A percentile compares a stretch with the other conserved stretches of the same genome.
These are phyloP conservation scores for Clarireedia sp. DNA, from an alignment of 2,329 filamentous ascomycete genomes.

Conservation along the genomic window DNA sequence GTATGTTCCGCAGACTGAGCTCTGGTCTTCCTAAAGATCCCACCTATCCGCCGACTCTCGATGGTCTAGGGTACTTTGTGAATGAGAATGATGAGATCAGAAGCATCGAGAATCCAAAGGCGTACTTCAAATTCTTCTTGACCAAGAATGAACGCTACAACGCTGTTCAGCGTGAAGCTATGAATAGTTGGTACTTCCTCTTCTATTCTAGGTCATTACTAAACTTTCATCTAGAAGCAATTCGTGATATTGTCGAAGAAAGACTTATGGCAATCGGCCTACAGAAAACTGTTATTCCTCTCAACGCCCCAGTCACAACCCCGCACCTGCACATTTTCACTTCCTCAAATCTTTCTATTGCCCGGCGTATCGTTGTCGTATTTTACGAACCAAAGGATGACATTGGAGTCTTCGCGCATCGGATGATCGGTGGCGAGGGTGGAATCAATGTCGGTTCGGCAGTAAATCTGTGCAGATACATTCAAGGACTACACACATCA, in stretches of 20 bases:
- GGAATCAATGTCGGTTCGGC: constrained; percentile 65
- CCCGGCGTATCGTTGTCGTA: constrained; percentile 61
- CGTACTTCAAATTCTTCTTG: constrained; percentile 67
- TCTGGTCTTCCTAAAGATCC: constrained; percentile 64
- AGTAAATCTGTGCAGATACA: constrained; percentile 50
- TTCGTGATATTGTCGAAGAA: constrained; percentile 50
- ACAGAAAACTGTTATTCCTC: constrained; percentile 52
- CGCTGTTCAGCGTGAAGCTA: constrained; percentile 61
- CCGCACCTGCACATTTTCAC: constrained; percentile 65
- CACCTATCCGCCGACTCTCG: constrained; percentile 55
- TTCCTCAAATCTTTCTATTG: constrained; percentile 45
- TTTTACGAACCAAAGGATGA: constrained; percentile 67
- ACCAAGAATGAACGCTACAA: constrained; percentile 72
- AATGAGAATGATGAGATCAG: constrained; percentile 69
- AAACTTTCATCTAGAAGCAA: constrained; percentile 38
- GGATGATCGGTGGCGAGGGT: constrained; percentile 53
- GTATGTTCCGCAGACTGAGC: constrained; percentile 70
- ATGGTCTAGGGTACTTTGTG: constrained; percentile 72
- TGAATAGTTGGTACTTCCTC: constrained; percentile 54
- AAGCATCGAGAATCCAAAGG: constrained; percentile 56
- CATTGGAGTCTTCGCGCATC: constrained; percentile 66
- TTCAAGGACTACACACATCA: constrained; percentile 27
- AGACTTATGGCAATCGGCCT: constrained; percentile 58
- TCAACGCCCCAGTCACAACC: constrained; percentile 37
- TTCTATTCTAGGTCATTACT: background rate